phyloP scores from a whole-genome alignment of 2,329 filamentous ascomycete genomes.

The Penicillium frequentans region DNA sequence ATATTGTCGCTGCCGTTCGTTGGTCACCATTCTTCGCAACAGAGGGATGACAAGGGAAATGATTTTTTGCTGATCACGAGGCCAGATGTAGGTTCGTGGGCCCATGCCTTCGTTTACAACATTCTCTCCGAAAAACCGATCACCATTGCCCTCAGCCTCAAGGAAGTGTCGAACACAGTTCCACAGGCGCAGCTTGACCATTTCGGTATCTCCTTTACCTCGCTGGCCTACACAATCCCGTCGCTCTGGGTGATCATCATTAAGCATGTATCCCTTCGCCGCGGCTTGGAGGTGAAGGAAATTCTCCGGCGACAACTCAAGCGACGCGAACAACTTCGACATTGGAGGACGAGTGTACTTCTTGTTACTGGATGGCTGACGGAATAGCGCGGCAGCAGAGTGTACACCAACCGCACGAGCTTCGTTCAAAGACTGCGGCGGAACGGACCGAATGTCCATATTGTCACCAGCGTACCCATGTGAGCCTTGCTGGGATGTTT shows the following conservation, averaged over 20 bases:
- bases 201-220: conserved; percentile 55
- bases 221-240: conserved; percentile 59
- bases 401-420: conserved; percentile 53
- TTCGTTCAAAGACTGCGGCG: conserved; percentile 42
- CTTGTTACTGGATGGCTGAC: conserved; percentile 51
- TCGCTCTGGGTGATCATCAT: conserved; percentile 54
- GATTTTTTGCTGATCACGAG: conserved; percentile 55
- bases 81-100: conserved; percentile 51
- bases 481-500: conserved; percentile 23
- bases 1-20: conserved; percentile 59
- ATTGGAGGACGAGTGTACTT: conserved; percentile 60
- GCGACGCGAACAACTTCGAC: conserved; percentile 57
- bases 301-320: conserved; percentile 57
- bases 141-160: conserved; percentile 51
- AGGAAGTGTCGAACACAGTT: conserved; percentile 58
- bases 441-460: conserved; percentile 38
- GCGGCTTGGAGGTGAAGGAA: conserved; percentile 57
- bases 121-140: conserved; percentile 52
- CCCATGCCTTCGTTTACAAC: conserved; percentile 43
- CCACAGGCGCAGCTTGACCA: conserved; percentile 58
- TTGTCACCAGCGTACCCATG: conserved; percentile 31
- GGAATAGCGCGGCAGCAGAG: conserved; percentile 56
- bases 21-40: conserved; percentile 59
- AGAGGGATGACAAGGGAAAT: conserved; percentile 59
- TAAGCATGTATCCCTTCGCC: conserved; percentile 59